These are phyloP conservation scores for Fraxinus dipetala DNA, from an alignment of 305 asterid genomes.

Conservation along the genomic window DNA sequence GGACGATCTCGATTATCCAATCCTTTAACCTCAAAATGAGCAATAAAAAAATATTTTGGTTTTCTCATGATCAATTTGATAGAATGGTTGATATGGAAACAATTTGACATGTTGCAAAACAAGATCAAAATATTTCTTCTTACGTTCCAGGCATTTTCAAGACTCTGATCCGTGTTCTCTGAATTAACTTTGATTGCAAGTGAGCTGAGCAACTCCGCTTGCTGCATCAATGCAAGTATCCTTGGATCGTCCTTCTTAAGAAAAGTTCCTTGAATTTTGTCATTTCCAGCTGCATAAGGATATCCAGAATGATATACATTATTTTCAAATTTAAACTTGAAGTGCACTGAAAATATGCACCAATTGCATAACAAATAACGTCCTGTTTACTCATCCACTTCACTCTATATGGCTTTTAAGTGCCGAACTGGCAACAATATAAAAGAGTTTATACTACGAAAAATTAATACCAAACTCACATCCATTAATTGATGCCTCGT, in stretches of 20 bases:
- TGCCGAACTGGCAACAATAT: neutral
- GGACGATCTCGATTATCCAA: neutral
- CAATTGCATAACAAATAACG: neutral
- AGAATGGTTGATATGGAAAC: neutral
- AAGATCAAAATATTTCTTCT: conserved; percentile 21
- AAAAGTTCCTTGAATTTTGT: conserved; percentile 61
- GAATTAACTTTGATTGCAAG: conserved; percentile 82
- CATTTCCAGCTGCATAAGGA: conserved; percentile 43
- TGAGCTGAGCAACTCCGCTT: conserved; percentile 92
- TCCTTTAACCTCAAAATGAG: neutral
- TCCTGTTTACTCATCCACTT: conserved; percentile 17
- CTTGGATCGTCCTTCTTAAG: conserved; percentile 93
- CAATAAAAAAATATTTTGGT: neutral
- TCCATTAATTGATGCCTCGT: conserved; percentile 39
- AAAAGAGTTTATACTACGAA: neutral
- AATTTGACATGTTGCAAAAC: conserved; percentile 10
- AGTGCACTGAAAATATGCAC: neutral
- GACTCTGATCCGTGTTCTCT: conserved; percentile 76
- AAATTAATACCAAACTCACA: conserved; percentile 26
- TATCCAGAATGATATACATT: conserved; percentile 11
- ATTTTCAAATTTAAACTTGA: conserved; percentile 13
- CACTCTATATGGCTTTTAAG: conserved; percentile 16
- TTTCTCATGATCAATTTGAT: conserved; percentile 6
- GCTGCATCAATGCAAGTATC: conserved; percentile 85
- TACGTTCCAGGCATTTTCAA: conserved; percentile 90